Conservation (phyloP, 495 filamentous ascomycete species). For the Annulohypoxylon nitens region DNA sequence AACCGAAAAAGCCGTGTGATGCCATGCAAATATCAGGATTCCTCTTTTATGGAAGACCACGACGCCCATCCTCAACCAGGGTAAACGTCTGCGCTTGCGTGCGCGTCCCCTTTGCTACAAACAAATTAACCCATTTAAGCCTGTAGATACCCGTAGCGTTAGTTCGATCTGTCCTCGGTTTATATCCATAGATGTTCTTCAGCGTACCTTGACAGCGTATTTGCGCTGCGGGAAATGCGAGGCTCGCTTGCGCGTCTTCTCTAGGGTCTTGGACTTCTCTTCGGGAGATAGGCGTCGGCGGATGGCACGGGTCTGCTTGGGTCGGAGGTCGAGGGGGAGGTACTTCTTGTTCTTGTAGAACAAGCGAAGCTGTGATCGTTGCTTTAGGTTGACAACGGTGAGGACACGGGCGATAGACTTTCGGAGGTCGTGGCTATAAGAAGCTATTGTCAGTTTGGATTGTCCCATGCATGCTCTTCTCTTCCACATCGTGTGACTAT, state of each 20-base stretch:
- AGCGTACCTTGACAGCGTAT: slow-evolving; percentile 93
- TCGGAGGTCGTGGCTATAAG: slow-evolving; percentile 91
- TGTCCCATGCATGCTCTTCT: slow-evolving; percentile 2
- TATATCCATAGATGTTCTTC: background rate
- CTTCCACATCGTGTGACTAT: slow-evolving; percentile 25
- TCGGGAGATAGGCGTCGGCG: slow-evolving; percentile 90
- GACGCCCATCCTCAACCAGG: slow-evolving; percentile 44
- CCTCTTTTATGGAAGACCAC: slow-evolving; percentile 54
- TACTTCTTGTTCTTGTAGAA: slow-evolving; percentile 99
- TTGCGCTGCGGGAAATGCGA: slow-evolving; percentile 98
- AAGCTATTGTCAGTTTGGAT: slow-evolving; percentile 5
- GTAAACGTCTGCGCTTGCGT: slow-evolving; percentile 37
- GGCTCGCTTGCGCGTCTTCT: slow-evolving; percentile 93
- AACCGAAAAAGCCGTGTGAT: slow-evolving; percentile 57
- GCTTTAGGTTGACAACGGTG: slow-evolving; percentile 99
- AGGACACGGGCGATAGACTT: slow-evolving; percentile 99
- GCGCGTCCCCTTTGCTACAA: slow-evolving; percentile 38
- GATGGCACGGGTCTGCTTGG: slow-evolving; percentile 97
- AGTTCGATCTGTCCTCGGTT: slow-evolving; percentile 12
- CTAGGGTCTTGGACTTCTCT: slow-evolving; percentile 82
- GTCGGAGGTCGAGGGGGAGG: slow-evolving; percentile 93
- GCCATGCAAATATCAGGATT: slow-evolving; percentile 56
- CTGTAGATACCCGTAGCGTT: slow-evolving; percentile 22
- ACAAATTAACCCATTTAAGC: slow-evolving; percentile 44
- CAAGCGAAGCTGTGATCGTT: slow-evolving; percentile 94